A percentile compares a stretch with the other conserved stretches of the same genome.
phyloP scores from a whole-genome alignment of 352 stramenopile species.

The Phytophthora tentaculata region DNA sequence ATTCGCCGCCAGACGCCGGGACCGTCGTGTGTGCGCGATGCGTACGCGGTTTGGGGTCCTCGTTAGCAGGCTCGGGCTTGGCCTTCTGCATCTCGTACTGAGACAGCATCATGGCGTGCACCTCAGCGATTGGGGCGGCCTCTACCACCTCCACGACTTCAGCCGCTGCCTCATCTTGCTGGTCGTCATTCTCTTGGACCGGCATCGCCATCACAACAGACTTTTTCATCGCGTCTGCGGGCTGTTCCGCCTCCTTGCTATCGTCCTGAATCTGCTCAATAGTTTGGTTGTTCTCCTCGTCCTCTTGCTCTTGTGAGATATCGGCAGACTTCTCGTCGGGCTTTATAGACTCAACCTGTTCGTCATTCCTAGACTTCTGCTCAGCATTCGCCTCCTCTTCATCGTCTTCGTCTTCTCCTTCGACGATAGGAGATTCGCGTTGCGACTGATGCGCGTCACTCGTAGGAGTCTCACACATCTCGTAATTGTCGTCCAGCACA shows the following conservation, averaged over 20 bases:
- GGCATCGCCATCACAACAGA: slow-evolving; percentile 5
- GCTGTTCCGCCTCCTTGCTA: slow-evolving; percentile 1
- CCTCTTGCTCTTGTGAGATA: slow-evolving; percentile 1
- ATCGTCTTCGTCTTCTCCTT: slow-evolving; percentile 27
- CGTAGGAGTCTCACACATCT: slow-evolving; percentile 33
- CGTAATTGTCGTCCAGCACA: slow-evolving; percentile 52
- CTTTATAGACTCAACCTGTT: slow-evolving; percentile 7
- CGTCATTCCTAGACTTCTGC: slow-evolving; percentile 3
- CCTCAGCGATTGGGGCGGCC: slow-evolving; percentile 30
- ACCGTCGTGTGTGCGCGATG: slow-evolving; percentile 41
- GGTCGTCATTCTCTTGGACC: not conserved
- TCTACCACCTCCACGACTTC: slow-evolving; percentile 36
- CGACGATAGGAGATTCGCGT: slow-evolving; percentile 34
- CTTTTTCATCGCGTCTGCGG: not conserved
- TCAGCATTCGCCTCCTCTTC: not conserved
- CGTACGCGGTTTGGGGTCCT: slow-evolving; percentile 13
- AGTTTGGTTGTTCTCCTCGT: too few relatives aligned
- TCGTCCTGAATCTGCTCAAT: slow-evolving; percentile 4
- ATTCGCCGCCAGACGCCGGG: slow-evolving; percentile 11
- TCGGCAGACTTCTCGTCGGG: not conserved
- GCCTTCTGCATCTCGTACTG: slow-evolving; percentile 26
- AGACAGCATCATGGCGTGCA: slow-evolving; percentile 32
- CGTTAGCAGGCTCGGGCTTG: slow-evolving; percentile 4
- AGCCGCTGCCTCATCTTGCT: slow-evolving; percentile 8
- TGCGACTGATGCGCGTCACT: slow-evolving; percentile 26